Base-by-base conservation (phyloP, 371 early-diverging fungal species). In the Mortierella sp. region DNA sequence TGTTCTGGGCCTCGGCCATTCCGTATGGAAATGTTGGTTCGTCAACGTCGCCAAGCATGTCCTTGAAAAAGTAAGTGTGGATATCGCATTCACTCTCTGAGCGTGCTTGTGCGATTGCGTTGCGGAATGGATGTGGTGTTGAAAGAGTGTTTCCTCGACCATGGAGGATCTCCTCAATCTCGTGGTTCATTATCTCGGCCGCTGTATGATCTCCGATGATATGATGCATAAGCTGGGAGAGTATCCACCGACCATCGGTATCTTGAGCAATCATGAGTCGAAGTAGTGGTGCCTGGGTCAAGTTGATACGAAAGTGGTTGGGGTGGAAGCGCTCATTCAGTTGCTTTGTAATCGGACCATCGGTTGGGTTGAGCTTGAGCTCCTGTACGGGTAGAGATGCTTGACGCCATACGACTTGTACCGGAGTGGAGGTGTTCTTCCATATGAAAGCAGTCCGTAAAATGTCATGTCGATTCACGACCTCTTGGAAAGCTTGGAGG, bases 11-110 rank as follows among this genome's bases (percentile, higher is more conserved):
- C 8, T 52, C 54, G 2, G 67, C 16, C 27, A 54, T 7, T 10
- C 67, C 67, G 24, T 54, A 66, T 24, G 67, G 58, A 14, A 66
- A 34, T n/a, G 59, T 19, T 1, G 67, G 67, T 1, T 52, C 41
- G 6, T 59, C 59, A 45, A 66, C 18, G 39, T 54, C 67, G 28
- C 16, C 53, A 14, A 66, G 28, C 59, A 66, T 66, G 13, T 58
- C 26, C 28, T 27, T 45, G 54, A 66, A 66, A 24, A 51, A 58
- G 9, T 7, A 10, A 21, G 48, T 43, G 23, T 64, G 64, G 19
- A n/a, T n/a, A n/a, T 41, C 19, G 10, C 56, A 28, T 16, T 16
- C 31, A 27, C 14, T 64, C 16, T 57, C 64, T 13, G 50, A 42
- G 1, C 64, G 56, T 1, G 18, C 54, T 16, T 34, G 34, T 34